Percentiles rank a stretch among this genome's conserved stretches.
Evolutionary conservation across 768 basidiomycete species (phyloP).

Genomic region (Lepiota venenata): DNA sequence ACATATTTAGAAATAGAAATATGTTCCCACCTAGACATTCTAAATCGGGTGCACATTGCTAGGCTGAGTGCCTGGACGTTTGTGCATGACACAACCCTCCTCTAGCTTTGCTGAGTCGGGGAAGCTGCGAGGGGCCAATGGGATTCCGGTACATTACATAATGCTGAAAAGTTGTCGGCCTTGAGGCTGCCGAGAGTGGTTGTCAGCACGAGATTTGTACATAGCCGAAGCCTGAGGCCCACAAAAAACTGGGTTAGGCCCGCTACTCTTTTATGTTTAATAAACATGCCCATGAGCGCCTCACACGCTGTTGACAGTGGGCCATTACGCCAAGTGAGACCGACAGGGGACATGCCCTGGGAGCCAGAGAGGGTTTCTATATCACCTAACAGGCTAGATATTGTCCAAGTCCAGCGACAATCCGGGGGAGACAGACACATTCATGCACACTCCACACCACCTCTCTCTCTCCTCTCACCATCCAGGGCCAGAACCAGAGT

Average conservation of each 20-base stretch:
- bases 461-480: neutral
- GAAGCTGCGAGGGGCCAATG: too few species aligned
- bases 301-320: constrained; percentile 20
- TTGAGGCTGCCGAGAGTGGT: too few species aligned
- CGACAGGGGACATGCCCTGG: constrained; percentile 35
- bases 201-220: too few species aligned
- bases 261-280: neutral
- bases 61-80: too few species aligned
- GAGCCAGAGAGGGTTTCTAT: constrained; percentile 16
- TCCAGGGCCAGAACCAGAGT: neutral
- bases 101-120: too few species aligned
- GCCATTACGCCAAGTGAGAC: constrained; percentile 33
- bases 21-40: neutral
- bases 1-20: neutral
- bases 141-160: too few species aligned
- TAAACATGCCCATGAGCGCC: constrained; percentile 16
- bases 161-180: too few species aligned
- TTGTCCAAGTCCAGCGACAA: neutral
- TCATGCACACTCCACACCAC: neutral
- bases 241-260: too few species aligned
- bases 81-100: too few species aligned
- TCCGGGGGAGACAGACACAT: neutral
- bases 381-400: neutral
- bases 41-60: too few species aligned
- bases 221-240: too few species aligned